Evolutionary conservation across 805 yeast genomes (phyloP).

Genomic region (Candida parachauliodes): DNA sequence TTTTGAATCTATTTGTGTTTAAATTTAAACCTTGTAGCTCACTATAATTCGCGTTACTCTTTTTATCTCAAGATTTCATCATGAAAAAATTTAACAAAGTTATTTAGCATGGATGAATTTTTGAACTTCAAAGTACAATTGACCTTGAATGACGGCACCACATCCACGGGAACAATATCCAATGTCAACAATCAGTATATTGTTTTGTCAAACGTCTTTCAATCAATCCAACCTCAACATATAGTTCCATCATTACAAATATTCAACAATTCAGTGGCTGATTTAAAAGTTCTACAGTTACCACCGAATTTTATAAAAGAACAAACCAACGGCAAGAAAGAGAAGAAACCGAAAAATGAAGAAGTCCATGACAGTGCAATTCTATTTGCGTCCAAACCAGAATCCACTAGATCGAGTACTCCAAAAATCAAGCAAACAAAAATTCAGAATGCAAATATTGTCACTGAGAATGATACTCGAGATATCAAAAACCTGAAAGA

Average conservation of each 20-base stretch:
- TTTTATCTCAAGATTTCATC: no score
- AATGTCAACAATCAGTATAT: constrained; percentile 28
- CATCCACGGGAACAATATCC: constrained; percentile 30
- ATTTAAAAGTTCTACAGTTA: constrained; percentile 54
- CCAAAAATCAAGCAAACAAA: constrained; percentile 9
- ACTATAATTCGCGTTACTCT: no score
- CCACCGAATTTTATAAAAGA: constrained; percentile 34
- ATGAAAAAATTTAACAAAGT: no score
- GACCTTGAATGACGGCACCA: constrained; percentile 35
- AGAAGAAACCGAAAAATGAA: constrained; percentile 5
- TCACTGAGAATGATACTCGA: constrained; percentile 35
- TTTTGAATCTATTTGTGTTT: no score
- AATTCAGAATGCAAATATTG: constrained; percentile 35
- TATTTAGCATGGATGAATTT: constrained; percentile 36
- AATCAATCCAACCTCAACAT: constrained; percentile 12
- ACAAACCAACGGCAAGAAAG: constrained; percentile 15
- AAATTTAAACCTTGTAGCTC: no score
- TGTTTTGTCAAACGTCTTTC: constrained; percentile 21
- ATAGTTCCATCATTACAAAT: constrained; percentile 16
- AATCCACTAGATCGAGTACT: constrained; percentile 8
- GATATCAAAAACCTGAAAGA: constrained; percentile 53
- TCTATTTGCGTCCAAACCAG: constrained; percentile 7
- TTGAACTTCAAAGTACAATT: constrained; percentile 39
- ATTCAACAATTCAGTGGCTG: constrained; percentile 42
- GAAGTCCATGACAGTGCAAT: constrained; percentile 4